These are phyloP conservation scores for Tricholoma sp. DNA, from an alignment of 768 basidiomycete species.

Conservation along the genomic window DNA sequence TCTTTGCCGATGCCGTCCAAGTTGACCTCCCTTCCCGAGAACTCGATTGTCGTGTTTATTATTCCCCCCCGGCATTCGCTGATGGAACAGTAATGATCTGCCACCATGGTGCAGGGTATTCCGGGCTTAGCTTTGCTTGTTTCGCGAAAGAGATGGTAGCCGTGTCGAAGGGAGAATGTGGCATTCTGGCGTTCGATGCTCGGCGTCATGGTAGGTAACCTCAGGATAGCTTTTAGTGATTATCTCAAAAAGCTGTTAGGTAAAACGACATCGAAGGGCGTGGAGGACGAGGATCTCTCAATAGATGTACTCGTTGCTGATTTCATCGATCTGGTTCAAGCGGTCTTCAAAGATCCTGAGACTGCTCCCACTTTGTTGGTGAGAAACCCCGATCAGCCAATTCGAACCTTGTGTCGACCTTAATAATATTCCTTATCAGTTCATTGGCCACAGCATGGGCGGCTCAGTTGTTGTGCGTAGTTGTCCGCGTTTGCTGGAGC, in stretches of 20 bases:
- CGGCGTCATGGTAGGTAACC: constrained; percentile 73
- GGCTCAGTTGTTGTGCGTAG: constrained; percentile 81
- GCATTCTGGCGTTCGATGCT: constrained; percentile 78
- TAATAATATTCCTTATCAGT: constrained; percentile 34
- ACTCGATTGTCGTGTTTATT: constrained; percentile 77
- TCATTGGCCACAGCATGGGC: constrained; percentile 96
- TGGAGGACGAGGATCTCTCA: constrained; percentile 55
- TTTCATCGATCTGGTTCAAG: constrained; percentile 61
- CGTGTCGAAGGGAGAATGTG: constrained; percentile 63
- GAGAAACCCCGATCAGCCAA: constrained; percentile 16
- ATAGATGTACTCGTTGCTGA: constrained; percentile 71
- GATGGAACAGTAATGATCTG: constrained; percentile 75
- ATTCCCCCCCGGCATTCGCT: constrained; percentile 59
- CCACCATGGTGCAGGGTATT: constrained; percentile 94
- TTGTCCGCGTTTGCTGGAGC: constrained; percentile 59
- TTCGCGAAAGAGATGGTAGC: constrained; percentile 75
- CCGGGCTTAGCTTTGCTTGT: constrained; percentile 84
- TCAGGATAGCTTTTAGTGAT: background rate
- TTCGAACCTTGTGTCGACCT: background rate
- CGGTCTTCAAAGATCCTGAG: constrained; percentile 61
- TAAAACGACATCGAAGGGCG: constrained; percentile 47
- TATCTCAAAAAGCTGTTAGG: constrained; percentile 34
- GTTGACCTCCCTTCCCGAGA: constrained; percentile 58
- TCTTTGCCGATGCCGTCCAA: constrained; percentile 76
- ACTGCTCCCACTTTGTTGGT: constrained; percentile 74